Evolutionary conservation across 129 eudicot genomes (phyloP).

Genomic region (Escallonia herrerae): DNA sequence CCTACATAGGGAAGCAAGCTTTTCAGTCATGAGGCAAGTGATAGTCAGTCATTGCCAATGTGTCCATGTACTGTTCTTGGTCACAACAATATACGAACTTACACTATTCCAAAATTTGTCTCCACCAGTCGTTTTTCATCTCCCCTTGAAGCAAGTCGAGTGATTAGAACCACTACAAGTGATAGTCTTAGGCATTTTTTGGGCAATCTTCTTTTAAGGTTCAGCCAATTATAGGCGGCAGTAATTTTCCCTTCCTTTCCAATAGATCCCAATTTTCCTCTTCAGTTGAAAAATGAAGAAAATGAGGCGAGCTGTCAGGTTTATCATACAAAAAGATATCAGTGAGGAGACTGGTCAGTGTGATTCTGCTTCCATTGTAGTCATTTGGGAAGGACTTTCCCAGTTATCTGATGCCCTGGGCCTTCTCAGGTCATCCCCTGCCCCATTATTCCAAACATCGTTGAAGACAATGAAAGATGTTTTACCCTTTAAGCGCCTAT

Average conservation of each 20-base stretch:
- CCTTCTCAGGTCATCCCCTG: slow-evolving; percentile 23
- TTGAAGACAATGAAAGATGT: slow-evolving; percentile 33
- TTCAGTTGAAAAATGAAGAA: slow-evolving; percentile 4
- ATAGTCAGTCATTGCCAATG: slow-evolving; percentile 40
- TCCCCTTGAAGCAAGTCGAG: slow-evolving; percentile 11
- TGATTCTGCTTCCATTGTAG: slow-evolving; percentile 23
- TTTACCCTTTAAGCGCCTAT: slow-evolving; percentile 17
- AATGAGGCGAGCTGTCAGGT: slow-evolving; percentile 2
- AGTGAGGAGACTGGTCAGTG: slow-evolving; percentile 20
- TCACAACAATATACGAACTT: slow-evolving; percentile 32
- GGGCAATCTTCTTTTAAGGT: slow-evolving; percentile 24
- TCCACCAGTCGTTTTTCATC: not conserved
- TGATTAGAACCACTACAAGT: slow-evolving; percentile 23
- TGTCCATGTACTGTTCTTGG: slow-evolving; percentile 34
- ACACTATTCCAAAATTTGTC: slow-evolving; percentile 25
- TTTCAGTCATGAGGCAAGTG: slow-evolving; percentile 41
- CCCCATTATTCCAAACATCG: slow-evolving; percentile 26
- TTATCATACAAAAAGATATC: slow-evolving; percentile 12
- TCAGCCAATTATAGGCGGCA: slow-evolving; percentile 20
- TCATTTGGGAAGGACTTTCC: slow-evolving; percentile 27
- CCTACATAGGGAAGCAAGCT: slow-evolving; percentile 41
- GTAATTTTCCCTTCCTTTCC: not conserved
- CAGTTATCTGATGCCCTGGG: too few relatives aligned
- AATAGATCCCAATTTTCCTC: slow-evolving; percentile 35
- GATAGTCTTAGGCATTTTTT: slow-evolving; percentile 33